Conservation (phyloP, 257 asterid species). For the Plantago ovata region DNA sequence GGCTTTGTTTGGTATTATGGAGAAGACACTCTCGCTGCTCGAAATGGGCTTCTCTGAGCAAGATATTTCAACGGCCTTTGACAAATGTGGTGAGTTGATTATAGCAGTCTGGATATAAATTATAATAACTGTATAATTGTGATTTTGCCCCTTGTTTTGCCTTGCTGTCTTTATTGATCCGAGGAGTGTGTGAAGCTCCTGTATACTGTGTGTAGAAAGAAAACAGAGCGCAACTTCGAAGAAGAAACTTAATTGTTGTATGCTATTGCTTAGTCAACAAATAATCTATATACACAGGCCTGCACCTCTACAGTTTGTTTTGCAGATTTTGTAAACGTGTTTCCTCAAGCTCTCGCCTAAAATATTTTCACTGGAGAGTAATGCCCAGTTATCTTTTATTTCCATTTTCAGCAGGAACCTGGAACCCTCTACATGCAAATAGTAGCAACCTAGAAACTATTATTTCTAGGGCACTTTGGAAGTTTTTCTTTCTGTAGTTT, state of each 20-base stretch:
- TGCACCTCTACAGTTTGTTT: background rate
- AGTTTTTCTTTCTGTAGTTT: background rate
- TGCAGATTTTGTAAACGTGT: background rate
- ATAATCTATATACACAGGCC: too few relatives aligned
- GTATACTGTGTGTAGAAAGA: too few relatives aligned
- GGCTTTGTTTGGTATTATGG: conserved; percentile 81
- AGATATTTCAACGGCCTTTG: conserved; percentile 80
- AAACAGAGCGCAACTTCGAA: too few relatives aligned
- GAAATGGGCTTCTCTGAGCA: conserved; percentile 92
- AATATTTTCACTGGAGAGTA: background rate
- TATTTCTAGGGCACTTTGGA: background rate
- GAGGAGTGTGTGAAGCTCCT: background rate
- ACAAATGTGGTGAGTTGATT: conserved; percentile 69
- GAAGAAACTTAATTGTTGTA: too few relatives aligned
- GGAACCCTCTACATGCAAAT: too few relatives aligned
- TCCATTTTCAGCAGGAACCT: background rate
- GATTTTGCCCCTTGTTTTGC: background rate
- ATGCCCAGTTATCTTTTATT: background rate
- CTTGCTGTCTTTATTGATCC: background rate
- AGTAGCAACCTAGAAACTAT: too few relatives aligned
- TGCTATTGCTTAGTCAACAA: too few relatives aligned
- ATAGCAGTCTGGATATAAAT: conserved; percentile 7
- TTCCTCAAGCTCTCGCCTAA: background rate
- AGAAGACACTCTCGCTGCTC: conserved; percentile 76
- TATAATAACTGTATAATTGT: background rate